Evolutionary conservation across 2,329 filamentous ascomycete genomes (phyloP), one percentile per base, ranked within the genome.

Genomic region (Penicillium fuscoglaucum): DNA sequence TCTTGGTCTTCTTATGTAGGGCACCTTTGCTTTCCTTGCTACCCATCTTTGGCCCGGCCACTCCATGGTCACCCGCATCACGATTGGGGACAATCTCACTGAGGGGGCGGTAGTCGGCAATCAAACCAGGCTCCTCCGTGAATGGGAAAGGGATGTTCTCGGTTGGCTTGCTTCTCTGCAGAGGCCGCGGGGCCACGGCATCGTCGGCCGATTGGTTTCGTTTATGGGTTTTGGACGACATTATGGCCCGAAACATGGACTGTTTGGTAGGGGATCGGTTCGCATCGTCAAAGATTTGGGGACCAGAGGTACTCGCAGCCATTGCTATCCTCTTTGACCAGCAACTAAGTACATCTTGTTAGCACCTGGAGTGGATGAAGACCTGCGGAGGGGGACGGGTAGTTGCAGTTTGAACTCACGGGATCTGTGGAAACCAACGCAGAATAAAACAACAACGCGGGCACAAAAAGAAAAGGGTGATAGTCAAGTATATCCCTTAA

Each of bases 1-100:
- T 83, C 62, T 82, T 79, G 1, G 81, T 82, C 68, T 82, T 83
- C 70, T 82, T 83, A 67, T 83, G 80, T 52, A 81, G 61, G 4
- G 66, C 64, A 17, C 57, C 72, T 64, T 72, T 77, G 61, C 66
- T 67, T 61, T 67, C 67, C 63, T 70, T 67, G 24, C 76, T 75
- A 8, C 76, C 73, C 21, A 73, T 70, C 65, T 79, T 80, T 29
- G 70, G 70, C 1, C 73, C 57, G 28, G 61, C 52, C 51, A 62
- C 51, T 57, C 61, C 49, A 29, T 61, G 64, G 31, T 71, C 70
- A 6, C 70, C 60, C 6, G 62, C 58, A 52, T 76, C 75, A 43
- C 70, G 66, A 61, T 78, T 76, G 58, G 73, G 70, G 26, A 69
- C 67, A 66, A 74, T 78, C 63, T 78, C 76, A 17, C 66, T 65